A percentile compares a stretch with the other conserved stretches of the same genome.
phyloP scores from a whole-genome alignment of 1,284 basidiomycete species.

The Sporisorium scitamineum region DNA sequence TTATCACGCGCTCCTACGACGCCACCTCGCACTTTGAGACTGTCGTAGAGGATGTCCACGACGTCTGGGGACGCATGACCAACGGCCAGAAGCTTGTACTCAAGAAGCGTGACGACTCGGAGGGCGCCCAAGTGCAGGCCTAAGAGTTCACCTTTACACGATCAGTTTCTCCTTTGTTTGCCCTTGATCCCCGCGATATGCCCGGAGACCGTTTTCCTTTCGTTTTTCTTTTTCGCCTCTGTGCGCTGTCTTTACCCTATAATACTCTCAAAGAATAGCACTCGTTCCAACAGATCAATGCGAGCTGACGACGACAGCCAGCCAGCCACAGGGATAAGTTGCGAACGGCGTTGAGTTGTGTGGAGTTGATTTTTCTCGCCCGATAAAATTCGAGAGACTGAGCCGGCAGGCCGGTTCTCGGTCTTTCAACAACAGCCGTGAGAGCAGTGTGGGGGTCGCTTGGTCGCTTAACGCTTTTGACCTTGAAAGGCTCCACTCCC shows the following conservation, averaged over 20 bases:
- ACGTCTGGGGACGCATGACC: conserved; percentile 66
- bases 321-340: background rate
- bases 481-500: background rate
- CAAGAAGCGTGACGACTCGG: conserved; percentile 64
- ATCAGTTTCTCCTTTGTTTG: background rate
- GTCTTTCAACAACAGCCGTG: conserved; percentile 32
- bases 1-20: conserved; percentile 97
- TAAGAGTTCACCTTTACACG: conserved; percentile 7
- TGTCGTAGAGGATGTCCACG: conserved; percentile 71
- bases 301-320: background rate
- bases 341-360: background rate
- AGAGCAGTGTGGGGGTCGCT: conserved; percentile 16
- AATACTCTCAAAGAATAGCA: background rate
- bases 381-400: conserved; percentile 17
- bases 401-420: conserved; percentile 8
- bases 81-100: conserved; percentile 66
- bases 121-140: conserved; percentile 67
- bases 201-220: background rate
- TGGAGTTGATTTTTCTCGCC: conserved; percentile 15
- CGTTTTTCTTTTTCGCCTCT: background rate
- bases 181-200: background rate
- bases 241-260: conserved; percentile 2
- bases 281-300: background rate
- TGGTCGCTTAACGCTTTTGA: background rate
- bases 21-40: conserved; percentile 99